Evolutionary conservation across 2,329 filamentous ascomycete species (phyloP).

Genomic region (Rugonectria rugulosa): DNA sequence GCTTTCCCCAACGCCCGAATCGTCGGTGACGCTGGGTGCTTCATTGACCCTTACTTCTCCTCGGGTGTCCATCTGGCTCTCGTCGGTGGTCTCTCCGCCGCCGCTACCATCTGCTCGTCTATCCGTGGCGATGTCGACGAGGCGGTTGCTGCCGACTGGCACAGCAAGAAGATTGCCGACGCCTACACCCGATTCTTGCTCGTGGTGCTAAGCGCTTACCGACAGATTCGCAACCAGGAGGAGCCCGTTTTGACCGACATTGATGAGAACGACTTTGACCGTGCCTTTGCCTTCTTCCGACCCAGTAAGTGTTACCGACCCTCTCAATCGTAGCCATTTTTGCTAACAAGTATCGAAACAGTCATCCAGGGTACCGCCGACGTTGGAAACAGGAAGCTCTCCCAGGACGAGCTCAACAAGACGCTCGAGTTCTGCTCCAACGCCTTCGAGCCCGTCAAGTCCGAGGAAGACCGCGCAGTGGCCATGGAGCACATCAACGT

Average conservation of each 20-base stretch:
- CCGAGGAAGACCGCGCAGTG: conserved; percentile 14
- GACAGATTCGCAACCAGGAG: conserved; percentile 51
- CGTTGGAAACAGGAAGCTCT: conserved; percentile 35
- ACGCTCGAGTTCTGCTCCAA: conserved; percentile 44
- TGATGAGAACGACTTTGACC: conserved; percentile 52
- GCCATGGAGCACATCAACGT: conserved; percentile 20
- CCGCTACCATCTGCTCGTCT: conserved; percentile 51
- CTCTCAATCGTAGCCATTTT: not conserved
- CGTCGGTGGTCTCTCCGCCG: conserved; percentile 53
- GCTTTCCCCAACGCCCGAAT: conserved; percentile 50
- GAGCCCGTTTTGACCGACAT: conserved; percentile 50
- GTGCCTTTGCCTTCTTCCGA: conserved; percentile 50
- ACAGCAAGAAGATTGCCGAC: conserved; percentile 53
- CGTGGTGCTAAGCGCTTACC: conserved; percentile 34
- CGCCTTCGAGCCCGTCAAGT: conserved; percentile 37
- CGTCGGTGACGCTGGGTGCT: conserved; percentile 56
- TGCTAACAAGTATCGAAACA: conserved; percentile 16
- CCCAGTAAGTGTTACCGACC: conserved; percentile 46
- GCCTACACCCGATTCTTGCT: conserved; percentile 56
- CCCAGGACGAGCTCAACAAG: conserved; percentile 42
- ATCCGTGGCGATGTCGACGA: conserved; percentile 50
- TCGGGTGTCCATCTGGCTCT: conserved; percentile 57
- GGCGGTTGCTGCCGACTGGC: conserved; percentile 48
- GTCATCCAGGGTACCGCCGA: conserved; percentile 50
- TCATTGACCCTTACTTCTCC: conserved; percentile 58